phyloP scores from a whole-genome alignment of 345 rosid genomes.

The Eucalyptus globulus region DNA sequence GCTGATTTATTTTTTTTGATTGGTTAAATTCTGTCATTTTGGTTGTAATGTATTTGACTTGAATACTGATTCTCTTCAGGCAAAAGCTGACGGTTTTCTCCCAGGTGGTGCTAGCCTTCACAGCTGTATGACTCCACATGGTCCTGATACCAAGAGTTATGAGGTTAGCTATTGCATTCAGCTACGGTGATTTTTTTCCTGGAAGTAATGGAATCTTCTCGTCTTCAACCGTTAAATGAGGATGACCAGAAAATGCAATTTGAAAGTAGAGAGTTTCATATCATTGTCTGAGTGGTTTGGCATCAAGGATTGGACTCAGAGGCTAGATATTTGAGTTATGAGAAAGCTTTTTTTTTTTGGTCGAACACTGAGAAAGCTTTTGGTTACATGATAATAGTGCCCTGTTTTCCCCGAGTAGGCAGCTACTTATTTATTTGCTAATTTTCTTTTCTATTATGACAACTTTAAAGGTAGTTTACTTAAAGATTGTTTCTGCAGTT shows the following conservation, averaged over 20 bases:
- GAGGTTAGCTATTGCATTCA: conserved; percentile 35
- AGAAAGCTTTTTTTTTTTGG: not conserved
- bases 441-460: not conserved
- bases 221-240: not conserved
- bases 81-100: conserved; percentile 92
- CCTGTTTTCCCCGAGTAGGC: not conserved
- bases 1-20: not conserved
- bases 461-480: not conserved
- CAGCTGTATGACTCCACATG: conserved; percentile 98
- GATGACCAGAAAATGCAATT: not conserved
- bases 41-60: not conserved
- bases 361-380: not conserved
- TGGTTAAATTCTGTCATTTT: not conserved
- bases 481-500: not conserved
- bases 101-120: conserved; percentile 97
- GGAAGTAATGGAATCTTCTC: not conserved
- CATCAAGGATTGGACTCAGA: not conserved
- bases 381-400: not conserved
- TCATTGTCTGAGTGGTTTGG: not conserved
- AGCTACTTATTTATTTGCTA: not conserved
- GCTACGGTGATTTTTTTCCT: not conserved
- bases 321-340: not conserved
- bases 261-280: not conserved
- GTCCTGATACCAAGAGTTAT: conserved; percentile 87
- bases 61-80: conserved; percentile 21